A percentile compares a stretch with the other conserved stretches of the same genome.
These are phyloP conservation scores for Dactylorhiza incarnata DNA, from an alignment of 106 monocot genomes.

Conservation along the genomic window DNA sequence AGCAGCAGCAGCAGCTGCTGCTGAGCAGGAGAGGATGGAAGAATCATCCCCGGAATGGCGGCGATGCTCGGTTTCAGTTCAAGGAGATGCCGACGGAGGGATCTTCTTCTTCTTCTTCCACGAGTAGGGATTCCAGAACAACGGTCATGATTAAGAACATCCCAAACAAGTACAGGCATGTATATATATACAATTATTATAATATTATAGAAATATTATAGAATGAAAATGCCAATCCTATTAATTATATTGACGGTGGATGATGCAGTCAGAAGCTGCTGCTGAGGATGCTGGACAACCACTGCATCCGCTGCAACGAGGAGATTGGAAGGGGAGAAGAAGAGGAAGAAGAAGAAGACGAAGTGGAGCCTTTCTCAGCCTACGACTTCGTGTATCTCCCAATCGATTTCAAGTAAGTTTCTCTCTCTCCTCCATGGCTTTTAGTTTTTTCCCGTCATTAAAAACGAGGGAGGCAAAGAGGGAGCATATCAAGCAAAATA, in stretches of 20 bases:
- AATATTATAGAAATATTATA: too few species aligned
- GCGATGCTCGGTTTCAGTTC: slow-evolving; percentile 54
- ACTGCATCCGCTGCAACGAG: slow-evolving; percentile 96
- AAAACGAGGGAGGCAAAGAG: not conserved
- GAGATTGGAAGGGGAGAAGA: slow-evolving; percentile 32
- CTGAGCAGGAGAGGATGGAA: slow-evolving; percentile 21
- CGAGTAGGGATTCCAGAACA: slow-evolving; percentile 58
- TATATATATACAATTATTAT: not conserved
- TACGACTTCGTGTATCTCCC: slow-evolving; percentile 99
- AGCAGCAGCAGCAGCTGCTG: slow-evolving; percentile 34
- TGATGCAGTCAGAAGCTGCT: slow-evolving; percentile 90
- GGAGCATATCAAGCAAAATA: slow-evolving; percentile 2
- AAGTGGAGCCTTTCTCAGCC: slow-evolving; percentile 51
- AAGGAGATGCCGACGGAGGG: slow-evolving; percentile 11
- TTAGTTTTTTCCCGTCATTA: not conserved
- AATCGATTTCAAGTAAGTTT: slow-evolving; percentile 95
- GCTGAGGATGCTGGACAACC: slow-evolving; percentile 93
- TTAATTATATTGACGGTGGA: too few species aligned
- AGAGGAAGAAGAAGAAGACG: not conserved
- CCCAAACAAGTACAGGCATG: slow-evolving; percentile 96
- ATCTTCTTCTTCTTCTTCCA: slow-evolving; percentile 2
- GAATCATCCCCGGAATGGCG: slow-evolving; percentile 17
- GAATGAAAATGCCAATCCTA: too few species aligned
- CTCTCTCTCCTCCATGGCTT: slow-evolving; percentile 3
- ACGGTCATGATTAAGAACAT: slow-evolving; percentile 99